Percentiles rank a stretch among this genome's conserved stretches.
phyloP scores from a whole-genome alignment of 2,329 filamentous ascomycete genomes.

The Verticillium dahliae region DNA sequence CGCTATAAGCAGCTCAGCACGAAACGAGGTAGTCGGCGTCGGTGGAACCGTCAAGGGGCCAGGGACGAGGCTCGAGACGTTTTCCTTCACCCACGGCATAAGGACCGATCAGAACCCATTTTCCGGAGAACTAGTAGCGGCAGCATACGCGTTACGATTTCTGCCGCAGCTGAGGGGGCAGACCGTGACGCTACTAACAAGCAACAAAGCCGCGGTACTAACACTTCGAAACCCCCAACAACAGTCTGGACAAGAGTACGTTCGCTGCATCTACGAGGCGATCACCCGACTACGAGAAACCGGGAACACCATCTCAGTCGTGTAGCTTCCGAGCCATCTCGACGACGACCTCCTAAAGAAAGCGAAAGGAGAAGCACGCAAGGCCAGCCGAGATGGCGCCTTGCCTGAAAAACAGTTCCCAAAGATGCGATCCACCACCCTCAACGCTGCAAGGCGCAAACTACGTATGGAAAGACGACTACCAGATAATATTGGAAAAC shows the following conservation, averaged over 20 bases:
- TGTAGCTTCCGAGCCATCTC: not conserved
- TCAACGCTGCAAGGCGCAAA: not conserved
- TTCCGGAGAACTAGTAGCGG: conserved; percentile 10
- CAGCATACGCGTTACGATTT: conserved; percentile 1
- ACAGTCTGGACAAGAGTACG: not conserved
- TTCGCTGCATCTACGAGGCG: not conserved
- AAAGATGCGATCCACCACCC: not conserved
- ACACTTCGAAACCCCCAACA: not conserved
- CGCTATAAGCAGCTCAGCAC: conserved; percentile 8
- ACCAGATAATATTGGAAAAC: conserved; percentile 9
- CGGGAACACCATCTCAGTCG: not conserved
- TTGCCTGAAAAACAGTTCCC: not conserved
- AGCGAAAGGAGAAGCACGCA: not conserved
- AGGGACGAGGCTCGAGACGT: conserved; percentile 3
- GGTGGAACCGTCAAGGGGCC: conserved; percentile 5
- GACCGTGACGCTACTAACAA: not conserved
- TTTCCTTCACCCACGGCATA: conserved; percentile 11
- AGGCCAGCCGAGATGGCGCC: not conserved
- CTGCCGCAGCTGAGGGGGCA: not conserved
- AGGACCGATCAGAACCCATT: conserved; percentile 13
- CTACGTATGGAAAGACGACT: not conserved
- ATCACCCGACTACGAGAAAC: not conserved
- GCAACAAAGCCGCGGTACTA: not conserved
- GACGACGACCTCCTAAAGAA: not conserved
- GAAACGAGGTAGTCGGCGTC: conserved; percentile 12